Evolutionary conservation across 78 protist genomes (phyloP), one percentile per base, ranked within the genome.

Genomic region (Parvularia atlantis): DNA sequence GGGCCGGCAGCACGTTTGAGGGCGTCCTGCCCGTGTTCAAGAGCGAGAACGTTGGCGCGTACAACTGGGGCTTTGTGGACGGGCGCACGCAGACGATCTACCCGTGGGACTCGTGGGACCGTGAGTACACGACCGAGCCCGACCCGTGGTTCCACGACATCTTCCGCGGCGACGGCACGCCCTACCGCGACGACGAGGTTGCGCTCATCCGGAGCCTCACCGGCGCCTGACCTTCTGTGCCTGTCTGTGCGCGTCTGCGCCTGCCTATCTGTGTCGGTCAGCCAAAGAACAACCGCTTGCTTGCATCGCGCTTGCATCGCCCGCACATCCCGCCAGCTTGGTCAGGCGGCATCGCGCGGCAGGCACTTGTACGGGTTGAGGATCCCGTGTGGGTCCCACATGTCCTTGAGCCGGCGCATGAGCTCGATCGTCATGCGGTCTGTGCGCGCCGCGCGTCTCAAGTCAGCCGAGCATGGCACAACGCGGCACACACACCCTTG

Each of bases 331-430:
- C n/a, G n/a, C n/a, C n/a, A n/a, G n/a, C n/a, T n/a, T n/a, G n/a
- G n/a, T n/a, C n/a, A n/a, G n/a, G n/a, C n/a, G n/a, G n/a, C n/a
- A n/a, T n/a, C n/a, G n/a, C n/a, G n/a, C n/a, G n/a, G n/a, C 16
- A 90, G 35, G 31, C 80, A 75, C 63, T 91, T 91, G 71, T 86
- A 76, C 11, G 96, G 96, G 66, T 91, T 91, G 52, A 91, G 77
- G 30, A 91, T 86, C 65, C 88, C 87, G 17, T 91, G 80, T 33
- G 96, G 96, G 56, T 91, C 96, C 52, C 86, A 56, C 31, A 80
- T n/a, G n/a, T n/a, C n/a, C n/a, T n/a, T n/a, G n/a, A n/a, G n/a
- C n/a, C n/a, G n/a, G n/a, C n/a, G n/a, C n/a, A n/a, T n/a, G n/a
- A n/a, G n/a, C n/a, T n/a, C n/a, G n/a, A n/a, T n/a, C n/a, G n/a